These are phyloP conservation scores for Albifimbria verrucaria DNA, from an alignment of 2,329 filamentous ascomycete genomes.

Conservation along the genomic window DNA sequence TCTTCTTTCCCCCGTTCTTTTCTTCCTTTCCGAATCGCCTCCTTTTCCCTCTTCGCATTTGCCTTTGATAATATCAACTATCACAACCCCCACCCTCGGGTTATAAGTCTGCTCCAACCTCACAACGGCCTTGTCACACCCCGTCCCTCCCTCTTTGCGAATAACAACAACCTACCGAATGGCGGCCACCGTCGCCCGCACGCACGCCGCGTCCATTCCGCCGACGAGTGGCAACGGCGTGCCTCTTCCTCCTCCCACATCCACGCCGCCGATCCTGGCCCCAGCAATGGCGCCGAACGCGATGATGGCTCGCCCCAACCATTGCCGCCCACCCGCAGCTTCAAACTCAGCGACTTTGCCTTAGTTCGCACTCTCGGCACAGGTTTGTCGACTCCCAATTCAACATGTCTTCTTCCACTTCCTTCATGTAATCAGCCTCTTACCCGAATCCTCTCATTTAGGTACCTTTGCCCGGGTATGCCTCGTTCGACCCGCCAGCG, in stretches of 20 bases:
- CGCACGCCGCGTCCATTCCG: slow-evolving; percentile 22
- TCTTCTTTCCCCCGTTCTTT: background rate
- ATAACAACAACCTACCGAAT: slow-evolving; percentile 10
- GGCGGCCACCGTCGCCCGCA: slow-evolving; percentile 29
- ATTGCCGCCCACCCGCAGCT: slow-evolving; percentile 23
- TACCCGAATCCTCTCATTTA: slow-evolving; percentile 21
- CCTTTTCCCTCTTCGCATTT: slow-evolving; percentile 2
- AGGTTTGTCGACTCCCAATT: slow-evolving; percentile 43
- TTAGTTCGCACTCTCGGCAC: slow-evolving; percentile 75
- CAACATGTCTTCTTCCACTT: no score
- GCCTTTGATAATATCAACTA: background rate
- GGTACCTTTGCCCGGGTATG: slow-evolving; percentile 82
- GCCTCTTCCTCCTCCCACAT: slow-evolving; percentile 4
- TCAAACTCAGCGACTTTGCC: slow-evolving; percentile 57
- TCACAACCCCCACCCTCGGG: background rate
- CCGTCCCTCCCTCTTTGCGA: background rate
- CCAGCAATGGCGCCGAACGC: slow-evolving; percentile 4
- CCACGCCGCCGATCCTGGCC: slow-evolving; percentile 9
- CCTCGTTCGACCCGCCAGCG: slow-evolving; percentile 64
- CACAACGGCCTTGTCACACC: background rate
- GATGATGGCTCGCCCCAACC: slow-evolving; percentile 8
- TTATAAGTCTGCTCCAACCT: background rate
- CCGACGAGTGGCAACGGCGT: slow-evolving; percentile 10
- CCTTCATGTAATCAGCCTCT: background rate
- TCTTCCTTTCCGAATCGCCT: background rate